Conservation (phyloP, 768 basidiomycete genomes). For the Mycena haematopus region DNA sequence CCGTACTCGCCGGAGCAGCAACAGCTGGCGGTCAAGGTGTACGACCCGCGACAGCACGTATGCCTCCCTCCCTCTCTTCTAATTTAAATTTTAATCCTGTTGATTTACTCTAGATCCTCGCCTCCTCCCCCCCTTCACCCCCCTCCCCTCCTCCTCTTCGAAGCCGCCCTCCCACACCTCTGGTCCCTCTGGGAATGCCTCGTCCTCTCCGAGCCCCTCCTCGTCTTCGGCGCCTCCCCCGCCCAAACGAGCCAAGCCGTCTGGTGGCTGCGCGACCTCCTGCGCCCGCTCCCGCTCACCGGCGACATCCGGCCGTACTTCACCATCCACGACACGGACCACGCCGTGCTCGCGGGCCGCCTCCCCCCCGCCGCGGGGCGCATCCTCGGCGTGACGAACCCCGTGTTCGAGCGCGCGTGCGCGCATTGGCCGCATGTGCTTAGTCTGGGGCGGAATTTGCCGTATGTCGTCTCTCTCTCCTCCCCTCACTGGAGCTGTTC, state of each 20-base stretch:
- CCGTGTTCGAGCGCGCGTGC: slow-evolving; percentile 81
- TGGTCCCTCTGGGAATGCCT: slow-evolving; percentile 96
- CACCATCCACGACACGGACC: slow-evolving; percentile 94
- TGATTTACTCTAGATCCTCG: slow-evolving; percentile 59
- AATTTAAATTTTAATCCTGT: neutral
- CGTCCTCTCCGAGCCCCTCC: slow-evolving; percentile 86
- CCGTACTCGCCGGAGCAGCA: slow-evolving; percentile 75
- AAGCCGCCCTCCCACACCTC: slow-evolving; percentile 66
- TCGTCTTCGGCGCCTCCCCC: slow-evolving; percentile 83
- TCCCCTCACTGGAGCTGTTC: slow-evolving; percentile 4
- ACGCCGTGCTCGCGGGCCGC: slow-evolving; percentile 75
- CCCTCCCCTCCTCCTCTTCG: slow-evolving; percentile 67
- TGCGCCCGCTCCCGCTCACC: slow-evolving; percentile 68
- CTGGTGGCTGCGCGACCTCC: slow-evolving; percentile 90
- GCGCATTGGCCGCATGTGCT: slow-evolving; percentile 87
- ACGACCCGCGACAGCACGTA: slow-evolving; percentile 61
- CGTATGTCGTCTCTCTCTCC: slow-evolving; percentile 41
- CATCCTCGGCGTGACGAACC: slow-evolving; percentile 87
- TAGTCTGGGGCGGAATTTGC: slow-evolving; percentile 61
- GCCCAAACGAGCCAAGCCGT: slow-evolving; percentile 85
- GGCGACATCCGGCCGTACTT: slow-evolving; percentile 93
- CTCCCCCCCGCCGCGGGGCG: slow-evolving; percentile 80
- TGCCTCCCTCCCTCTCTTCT: slow-evolving; percentile 28
- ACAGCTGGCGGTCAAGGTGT: slow-evolving; percentile 66
- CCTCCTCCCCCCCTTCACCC: slow-evolving; percentile 65